Conservation (phyloP, 1,284 basidiomycete genomes). For the Ustilago curta region DNA sequence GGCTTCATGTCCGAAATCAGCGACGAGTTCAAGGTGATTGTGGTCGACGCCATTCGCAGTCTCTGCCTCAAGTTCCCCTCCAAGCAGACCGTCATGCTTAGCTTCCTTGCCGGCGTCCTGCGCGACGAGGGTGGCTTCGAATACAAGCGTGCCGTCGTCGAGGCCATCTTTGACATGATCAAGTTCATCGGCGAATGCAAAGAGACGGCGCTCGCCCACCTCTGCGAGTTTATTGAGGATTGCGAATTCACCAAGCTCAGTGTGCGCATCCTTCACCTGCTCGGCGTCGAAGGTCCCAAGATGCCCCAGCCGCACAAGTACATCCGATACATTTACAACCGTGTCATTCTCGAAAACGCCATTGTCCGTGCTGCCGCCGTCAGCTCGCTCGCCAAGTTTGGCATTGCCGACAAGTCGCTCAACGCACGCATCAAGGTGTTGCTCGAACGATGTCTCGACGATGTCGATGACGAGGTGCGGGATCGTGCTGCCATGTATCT, state of each 20-base stretch:
- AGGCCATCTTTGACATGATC: constrained; percentile 99
- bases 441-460: constrained; percentile 85
- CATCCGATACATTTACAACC: constrained; percentile 99
- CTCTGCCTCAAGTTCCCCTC: constrained; percentile 98
- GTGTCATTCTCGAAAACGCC: constrained; percentile 97
- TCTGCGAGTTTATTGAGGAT: constrained; percentile 99
- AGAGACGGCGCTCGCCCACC: constrained; percentile 86
- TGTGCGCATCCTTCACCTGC: constrained; percentile 92
- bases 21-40: constrained; percentile 99
- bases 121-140: constrained; percentile 92
- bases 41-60: constrained; percentile 97
- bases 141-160: constrained; percentile 98
- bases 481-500: constrained; percentile 95
- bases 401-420: constrained; percentile 82
- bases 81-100: constrained; percentile 82
- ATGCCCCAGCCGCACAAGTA: constrained; percentile 96
- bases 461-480: constrained; percentile 98
- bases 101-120: constrained; percentile 71
- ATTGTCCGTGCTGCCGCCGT: constrained; percentile 98
- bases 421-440: constrained; percentile 85
- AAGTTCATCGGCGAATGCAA: constrained; percentile 95
- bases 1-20: constrained; percentile 99
- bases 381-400: constrained; percentile 93
- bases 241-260: constrained; percentile 99
- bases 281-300: constrained; percentile 95